Percentiles rank a stretch among this genome's conserved stretches.
Evolutionary conservation across 2,329 filamentous ascomycete genomes (phyloP).

Genomic region (Chalaropsis ovoidea): DNA sequence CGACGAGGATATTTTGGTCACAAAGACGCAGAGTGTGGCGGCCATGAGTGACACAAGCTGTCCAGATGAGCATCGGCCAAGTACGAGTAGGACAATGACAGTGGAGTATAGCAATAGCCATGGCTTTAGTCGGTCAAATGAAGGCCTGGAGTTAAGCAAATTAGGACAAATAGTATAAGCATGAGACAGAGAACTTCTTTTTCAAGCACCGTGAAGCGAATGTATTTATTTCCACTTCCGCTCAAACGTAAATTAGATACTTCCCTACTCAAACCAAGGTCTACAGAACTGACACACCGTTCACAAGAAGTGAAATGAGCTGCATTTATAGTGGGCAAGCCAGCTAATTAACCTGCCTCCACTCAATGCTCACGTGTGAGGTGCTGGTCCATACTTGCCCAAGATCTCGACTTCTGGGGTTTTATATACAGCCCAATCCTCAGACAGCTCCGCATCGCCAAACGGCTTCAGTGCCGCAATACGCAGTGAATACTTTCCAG

Average conservation of each 20-base stretch:
- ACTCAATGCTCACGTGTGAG: neutral
- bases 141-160: conserved; percentile 12
- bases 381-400: conserved; percentile 11
- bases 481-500: conserved; percentile 29
- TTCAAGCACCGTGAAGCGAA: neutral
- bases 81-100: neutral
- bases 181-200: neutral
- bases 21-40: conserved; percentile 11
- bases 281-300: neutral
- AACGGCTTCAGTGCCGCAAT: conserved; percentile 30
- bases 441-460: conserved; percentile 26
- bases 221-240: neutral
- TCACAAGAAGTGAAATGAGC: neutral
- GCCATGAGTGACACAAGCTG: conserved; percentile 14
- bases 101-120: neutral
- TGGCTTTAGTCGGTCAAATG: neutral
- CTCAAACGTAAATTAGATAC: neutral
- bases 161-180: conserved; percentile 20
- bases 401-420: conserved; percentile 26
- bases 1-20: conserved; percentile 20
- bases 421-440: conserved; percentile 30
- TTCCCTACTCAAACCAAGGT: neutral
- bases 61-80: neutral
- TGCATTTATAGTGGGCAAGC: neutral
- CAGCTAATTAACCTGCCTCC: neutral